These are phyloP conservation scores for Mycogone perniciosa DNA, from an alignment of 2,329 filamentous ascomycete genomes.

Conservation along the genomic window DNA sequence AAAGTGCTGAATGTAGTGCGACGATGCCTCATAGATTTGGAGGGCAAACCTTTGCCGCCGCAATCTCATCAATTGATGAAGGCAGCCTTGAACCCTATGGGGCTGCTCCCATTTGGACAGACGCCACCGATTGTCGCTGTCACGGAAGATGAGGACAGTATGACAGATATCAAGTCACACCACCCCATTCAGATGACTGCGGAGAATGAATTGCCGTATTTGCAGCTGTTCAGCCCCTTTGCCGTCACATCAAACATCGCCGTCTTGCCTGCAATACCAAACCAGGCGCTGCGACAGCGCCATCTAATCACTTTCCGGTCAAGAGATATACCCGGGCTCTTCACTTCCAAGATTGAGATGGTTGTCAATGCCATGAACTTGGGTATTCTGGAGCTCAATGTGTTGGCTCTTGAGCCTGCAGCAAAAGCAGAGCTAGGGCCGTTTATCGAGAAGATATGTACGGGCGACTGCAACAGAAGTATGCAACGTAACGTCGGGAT, in stretches of 20 bases:
- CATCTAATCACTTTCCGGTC: conserved; percentile 49
- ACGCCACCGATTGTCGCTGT: conserved; percentile 22
- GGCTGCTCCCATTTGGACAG: conserved; percentile 45
- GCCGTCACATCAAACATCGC: conserved; percentile 50
- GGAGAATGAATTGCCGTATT: conserved; percentile 59
- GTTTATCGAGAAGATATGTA: conserved; percentile 41
- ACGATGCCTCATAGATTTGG: conserved; percentile 33
- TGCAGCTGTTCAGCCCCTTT: conserved; percentile 66
- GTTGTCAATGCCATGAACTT: conserved; percentile 49
- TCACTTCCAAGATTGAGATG: conserved; percentile 52
- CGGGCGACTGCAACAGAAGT: conserved; percentile 34
- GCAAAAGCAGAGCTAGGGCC: conserved; percentile 53
- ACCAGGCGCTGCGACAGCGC: conserved; percentile 40
- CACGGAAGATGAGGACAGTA: conserved; percentile 24
- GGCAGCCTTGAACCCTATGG: conserved; percentile 44
- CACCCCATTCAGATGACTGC: conserved; percentile 57
- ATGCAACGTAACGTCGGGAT: conserved; percentile 52
- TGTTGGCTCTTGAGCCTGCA: conserved; percentile 50
- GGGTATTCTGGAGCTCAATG: conserved; percentile 44
- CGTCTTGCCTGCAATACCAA: conserved; percentile 32
- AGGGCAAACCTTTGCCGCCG: conserved; percentile 21
- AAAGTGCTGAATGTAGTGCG: conserved; percentile 36
- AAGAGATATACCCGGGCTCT: conserved; percentile 41
- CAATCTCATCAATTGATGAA: conserved; percentile 39
- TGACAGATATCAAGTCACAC: conserved; percentile 51